These are phyloP conservation scores for Aspergillus phoenicis DNA, from an alignment of 2,329 filamentous ascomycete genomes.

Conservation along the genomic window DNA sequence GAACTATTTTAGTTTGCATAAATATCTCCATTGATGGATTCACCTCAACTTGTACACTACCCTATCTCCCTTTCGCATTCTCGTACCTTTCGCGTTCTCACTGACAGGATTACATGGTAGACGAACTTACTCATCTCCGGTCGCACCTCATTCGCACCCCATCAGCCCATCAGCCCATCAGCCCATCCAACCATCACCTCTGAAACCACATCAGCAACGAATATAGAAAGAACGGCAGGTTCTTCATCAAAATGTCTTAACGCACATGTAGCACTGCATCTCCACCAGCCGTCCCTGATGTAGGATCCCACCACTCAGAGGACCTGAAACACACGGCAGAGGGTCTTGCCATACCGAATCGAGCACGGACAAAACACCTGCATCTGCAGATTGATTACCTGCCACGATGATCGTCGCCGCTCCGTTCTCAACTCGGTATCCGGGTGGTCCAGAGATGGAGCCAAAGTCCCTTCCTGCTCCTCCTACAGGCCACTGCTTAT, in stretches of 20 bases:
- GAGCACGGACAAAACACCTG: constrained; percentile 21
- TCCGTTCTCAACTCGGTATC: constrained; percentile 1
- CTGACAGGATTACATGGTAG: no score
- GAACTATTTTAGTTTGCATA: no score
- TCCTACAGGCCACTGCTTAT: constrained; percentile 11
- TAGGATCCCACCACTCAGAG: not conserved
- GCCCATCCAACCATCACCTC: no score
- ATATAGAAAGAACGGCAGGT: not conserved
- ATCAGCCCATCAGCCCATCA: no score
- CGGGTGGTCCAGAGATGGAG: not conserved
- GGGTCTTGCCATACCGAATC: constrained; percentile 13
- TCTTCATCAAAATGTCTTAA: not conserved
- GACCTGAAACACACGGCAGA: not conserved
- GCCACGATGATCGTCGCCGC: constrained; percentile 7
- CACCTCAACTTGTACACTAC: no score
- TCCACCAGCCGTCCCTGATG: not conserved
- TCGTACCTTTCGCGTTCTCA: no score
- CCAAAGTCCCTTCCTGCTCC: not conserved
- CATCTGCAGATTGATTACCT: constrained; percentile 16
- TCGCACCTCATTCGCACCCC: no score
- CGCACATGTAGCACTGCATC: not conserved
- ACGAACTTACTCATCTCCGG: no score
- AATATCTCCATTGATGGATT: no score
- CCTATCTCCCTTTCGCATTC: no score
- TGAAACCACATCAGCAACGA: not conserved